Conservation (phyloP, 2,329 filamentous ascomycete genomes). For the Neocucurbitaria cava region DNA sequence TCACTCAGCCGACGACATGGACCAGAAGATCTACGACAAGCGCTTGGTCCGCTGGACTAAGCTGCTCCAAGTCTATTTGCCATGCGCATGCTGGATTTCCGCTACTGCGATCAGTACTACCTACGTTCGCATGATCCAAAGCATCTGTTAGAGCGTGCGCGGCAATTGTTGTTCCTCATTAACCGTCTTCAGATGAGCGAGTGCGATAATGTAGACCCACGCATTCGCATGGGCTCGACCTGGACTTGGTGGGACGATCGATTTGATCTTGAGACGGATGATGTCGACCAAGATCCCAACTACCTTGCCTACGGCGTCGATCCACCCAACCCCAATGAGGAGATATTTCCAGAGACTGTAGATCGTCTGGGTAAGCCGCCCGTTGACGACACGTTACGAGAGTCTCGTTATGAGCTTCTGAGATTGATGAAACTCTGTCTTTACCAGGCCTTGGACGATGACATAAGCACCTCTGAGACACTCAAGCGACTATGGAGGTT, state of each 20-base stretch:
- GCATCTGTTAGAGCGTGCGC: not conserved
- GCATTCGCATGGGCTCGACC: not conserved
- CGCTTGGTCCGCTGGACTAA: not conserved
- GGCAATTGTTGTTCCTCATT: not conserved
- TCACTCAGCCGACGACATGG: not conserved
- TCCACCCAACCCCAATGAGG: not conserved
- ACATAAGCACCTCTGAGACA: not conserved
- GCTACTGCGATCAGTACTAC: not conserved
- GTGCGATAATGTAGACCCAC: not conserved
- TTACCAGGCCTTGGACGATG: not conserved
- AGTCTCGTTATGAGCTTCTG: not conserved
- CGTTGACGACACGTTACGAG: not conserved
- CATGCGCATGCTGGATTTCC: not conserved
- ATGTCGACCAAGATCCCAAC: not conserved
- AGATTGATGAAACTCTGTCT: not conserved
- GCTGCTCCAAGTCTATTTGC: not conserved
- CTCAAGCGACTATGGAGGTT: not conserved
- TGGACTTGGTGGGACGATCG: not conserved
- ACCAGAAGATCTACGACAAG: not conserved
- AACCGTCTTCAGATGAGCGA: not conserved
- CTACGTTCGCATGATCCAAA: not conserved
- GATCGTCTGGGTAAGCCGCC: not conserved
- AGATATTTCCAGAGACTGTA: not conserved
- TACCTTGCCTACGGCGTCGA: not conserved
- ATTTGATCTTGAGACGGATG: not conserved